Conservation (phyloP, 345 rosid genomes). For the Brassica napus region DNA sequence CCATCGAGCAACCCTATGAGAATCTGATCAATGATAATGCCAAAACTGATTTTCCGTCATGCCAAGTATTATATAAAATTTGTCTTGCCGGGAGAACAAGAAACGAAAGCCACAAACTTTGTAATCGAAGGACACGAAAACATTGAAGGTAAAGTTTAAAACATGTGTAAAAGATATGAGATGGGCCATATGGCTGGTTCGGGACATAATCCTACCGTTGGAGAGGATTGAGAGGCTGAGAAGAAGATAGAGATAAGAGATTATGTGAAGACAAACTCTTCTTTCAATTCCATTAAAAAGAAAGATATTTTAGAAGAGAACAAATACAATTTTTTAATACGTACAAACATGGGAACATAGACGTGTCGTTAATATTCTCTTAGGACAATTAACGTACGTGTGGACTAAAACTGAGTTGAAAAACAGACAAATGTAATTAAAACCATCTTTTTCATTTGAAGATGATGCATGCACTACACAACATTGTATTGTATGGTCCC, state of each 20-base stretch:
- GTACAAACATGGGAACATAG: slow-evolving; percentile 4
- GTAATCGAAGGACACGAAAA: slow-evolving; percentile 13
- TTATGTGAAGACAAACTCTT: slow-evolving; percentile 20
- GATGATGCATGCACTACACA: slow-evolving; percentile 5
- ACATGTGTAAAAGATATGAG: slow-evolving; percentile 14
- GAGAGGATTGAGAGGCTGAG: slow-evolving; percentile 33
- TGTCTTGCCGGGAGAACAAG: background rate
- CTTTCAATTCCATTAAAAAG: background rate
- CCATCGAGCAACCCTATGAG: background rate
- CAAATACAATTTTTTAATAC: background rate
- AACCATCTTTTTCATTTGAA: background rate
- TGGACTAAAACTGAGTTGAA: background rate
- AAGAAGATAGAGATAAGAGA: slow-evolving; percentile 18
- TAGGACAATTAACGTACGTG: slow-evolving; percentile 20
- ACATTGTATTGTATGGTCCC: background rate
- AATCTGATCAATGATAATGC: background rate
- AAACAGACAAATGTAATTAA: slow-evolving; percentile 4
- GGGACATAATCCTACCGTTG: slow-evolving; percentile 8
- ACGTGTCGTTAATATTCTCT: slow-evolving; percentile 33
- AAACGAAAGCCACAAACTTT: background rate
- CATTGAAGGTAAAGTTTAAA: background rate
- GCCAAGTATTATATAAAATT: no score
- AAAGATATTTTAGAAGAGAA: slow-evolving; percentile 7
- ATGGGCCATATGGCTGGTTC: slow-evolving; percentile 4
- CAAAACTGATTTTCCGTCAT: no score